Percentiles rank a stretch among this genome's conserved stretches.
phyloP scores from a whole-genome alignment of 139 green algal genomes.

The Chlamydomonas eustigma region DNA sequence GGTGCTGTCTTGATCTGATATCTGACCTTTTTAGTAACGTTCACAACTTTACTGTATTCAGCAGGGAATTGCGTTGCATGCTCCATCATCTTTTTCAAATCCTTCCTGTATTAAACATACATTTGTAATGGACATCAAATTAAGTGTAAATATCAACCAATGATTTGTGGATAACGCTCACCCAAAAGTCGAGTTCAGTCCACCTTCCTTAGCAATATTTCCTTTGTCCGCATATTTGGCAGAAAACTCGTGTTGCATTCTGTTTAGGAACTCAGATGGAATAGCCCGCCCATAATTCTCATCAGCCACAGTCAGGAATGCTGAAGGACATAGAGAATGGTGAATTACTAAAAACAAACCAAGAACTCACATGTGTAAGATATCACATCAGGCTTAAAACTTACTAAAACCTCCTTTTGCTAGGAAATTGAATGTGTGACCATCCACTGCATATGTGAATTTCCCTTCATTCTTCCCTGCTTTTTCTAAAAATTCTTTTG shows the following conservation, averaged over 20 bases:
- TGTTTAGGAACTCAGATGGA: slow-evolving; percentile 90
- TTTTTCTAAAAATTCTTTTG: slow-evolving; percentile 76
- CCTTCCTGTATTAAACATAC: slow-evolving; percentile 44
- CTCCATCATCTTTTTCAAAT: slow-evolving; percentile 88
- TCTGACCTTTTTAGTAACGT: slow-evolving; percentile 82
- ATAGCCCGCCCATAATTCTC: slow-evolving; percentile 84
- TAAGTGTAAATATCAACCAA: no score
- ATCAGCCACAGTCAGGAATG: slow-evolving; percentile 90
- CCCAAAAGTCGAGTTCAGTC: slow-evolving; percentile 65
- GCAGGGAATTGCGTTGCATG: slow-evolving; percentile 83
- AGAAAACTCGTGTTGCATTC: slow-evolving; percentile 65
- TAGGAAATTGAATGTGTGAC: slow-evolving; percentile 86
- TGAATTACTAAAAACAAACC: no score
- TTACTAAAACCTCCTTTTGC: slow-evolving; percentile 70
- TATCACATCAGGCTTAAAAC: no score
- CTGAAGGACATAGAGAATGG: no score
- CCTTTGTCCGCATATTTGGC: slow-evolving; percentile 76
- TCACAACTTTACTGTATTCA: slow-evolving; percentile 80
- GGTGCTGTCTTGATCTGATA: no score
- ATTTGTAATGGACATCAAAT: no score
- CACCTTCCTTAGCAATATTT: slow-evolving; percentile 38
- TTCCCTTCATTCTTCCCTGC: slow-evolving; percentile 63
- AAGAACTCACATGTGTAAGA: no score
- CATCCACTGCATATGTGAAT: slow-evolving; percentile 66
- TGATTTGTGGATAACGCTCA: slow-evolving; percentile 25